A percentile compares a stretch with the other conserved stretches of the same genome.
phyloP scores from a whole-genome alignment of 331 rosid genomes.

The Pyrus hybrid region DNA sequence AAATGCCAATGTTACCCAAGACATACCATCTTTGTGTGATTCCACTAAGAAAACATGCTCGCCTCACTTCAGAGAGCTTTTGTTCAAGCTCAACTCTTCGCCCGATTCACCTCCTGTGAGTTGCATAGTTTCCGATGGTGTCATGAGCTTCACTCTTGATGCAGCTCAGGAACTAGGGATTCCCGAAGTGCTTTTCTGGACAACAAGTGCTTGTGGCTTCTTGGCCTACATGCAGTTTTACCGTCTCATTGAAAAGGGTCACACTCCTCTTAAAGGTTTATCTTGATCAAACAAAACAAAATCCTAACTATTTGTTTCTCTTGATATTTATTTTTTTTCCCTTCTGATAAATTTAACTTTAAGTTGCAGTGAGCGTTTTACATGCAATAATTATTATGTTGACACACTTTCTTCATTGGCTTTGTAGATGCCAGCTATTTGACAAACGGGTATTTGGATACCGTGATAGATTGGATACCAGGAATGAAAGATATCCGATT shows the following conservation, averaged over 20 bases:
- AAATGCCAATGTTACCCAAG: slow-evolving; percentile 8
- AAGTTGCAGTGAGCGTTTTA: too few species aligned
- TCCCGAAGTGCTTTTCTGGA: slow-evolving; percentile 10
- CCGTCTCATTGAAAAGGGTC: slow-evolving; percentile 24
- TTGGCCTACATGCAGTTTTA: slow-evolving; percentile 29
- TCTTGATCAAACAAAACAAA: too few species aligned
- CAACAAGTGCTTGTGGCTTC: slow-evolving; percentile 57
- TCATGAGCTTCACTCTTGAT: slow-evolving; percentile 9
- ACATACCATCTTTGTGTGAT: slow-evolving; percentile 6
- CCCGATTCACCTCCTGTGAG: background rate
- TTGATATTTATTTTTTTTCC: too few species aligned
- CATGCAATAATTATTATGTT: too few species aligned
- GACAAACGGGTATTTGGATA: slow-evolving; percentile 13
- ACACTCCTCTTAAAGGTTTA: slow-evolving; percentile 51
- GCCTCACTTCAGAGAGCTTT: background rate
- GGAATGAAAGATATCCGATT: too few species aligned
- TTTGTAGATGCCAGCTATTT: slow-evolving; percentile 14
- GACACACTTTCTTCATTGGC: background rate
- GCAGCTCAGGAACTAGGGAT: slow-evolving; percentile 6
- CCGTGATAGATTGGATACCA: too few species aligned
- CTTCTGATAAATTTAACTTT: too few species aligned
- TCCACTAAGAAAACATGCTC: slow-evolving; percentile 1
- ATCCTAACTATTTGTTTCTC: too few species aligned
- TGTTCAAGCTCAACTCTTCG: background rate
- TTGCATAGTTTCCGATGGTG: slow-evolving; percentile 7